These are phyloP conservation scores for Chloranthus sessilifolius DNA, from an alignment of 164 flowering plant genomes.

Conservation along the genomic window DNA sequence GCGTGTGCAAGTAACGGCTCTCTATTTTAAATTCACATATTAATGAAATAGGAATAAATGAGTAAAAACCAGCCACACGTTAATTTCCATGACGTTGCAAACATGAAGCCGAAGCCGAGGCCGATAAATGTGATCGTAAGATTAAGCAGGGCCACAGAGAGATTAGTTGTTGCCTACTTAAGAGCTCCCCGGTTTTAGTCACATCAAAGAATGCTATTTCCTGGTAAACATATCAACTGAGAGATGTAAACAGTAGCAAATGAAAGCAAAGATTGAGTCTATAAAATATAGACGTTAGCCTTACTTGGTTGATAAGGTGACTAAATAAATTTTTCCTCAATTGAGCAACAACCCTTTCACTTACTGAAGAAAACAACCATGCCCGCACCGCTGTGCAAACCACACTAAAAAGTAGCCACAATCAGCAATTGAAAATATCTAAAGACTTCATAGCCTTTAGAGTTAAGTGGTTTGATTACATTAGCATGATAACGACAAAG, in stretches of 20 bases:
- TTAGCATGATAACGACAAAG: too few species aligned
- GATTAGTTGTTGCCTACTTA: neutral
- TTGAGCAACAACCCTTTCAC: neutral
- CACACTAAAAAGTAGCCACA: too few species aligned
- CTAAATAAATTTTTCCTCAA: neutral
- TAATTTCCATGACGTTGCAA: neutral
- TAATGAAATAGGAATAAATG: too few species aligned
- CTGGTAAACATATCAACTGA: neutral
- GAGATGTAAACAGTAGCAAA: too few species aligned
- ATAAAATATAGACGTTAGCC: too few species aligned
- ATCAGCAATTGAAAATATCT: neutral
- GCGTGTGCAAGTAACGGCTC: too few species aligned
- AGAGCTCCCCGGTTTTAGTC: neutral
- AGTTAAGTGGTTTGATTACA: too few species aligned
- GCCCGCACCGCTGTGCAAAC: neutral
- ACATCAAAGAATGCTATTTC: slow-evolving; percentile 1
- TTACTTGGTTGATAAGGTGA: neutral
- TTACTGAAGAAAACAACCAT: neutral
- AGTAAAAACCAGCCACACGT: neutral
- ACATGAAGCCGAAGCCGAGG: neutral
- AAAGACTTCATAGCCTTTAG: neutral
- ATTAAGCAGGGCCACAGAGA: neutral
- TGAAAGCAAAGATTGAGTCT: too few species aligned
- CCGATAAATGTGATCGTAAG: neutral
- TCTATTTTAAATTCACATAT: too few species aligned